These are phyloP conservation scores for Sindora glabra DNA, from an alignment of 306 rosid species.

Conservation along the genomic window DNA sequence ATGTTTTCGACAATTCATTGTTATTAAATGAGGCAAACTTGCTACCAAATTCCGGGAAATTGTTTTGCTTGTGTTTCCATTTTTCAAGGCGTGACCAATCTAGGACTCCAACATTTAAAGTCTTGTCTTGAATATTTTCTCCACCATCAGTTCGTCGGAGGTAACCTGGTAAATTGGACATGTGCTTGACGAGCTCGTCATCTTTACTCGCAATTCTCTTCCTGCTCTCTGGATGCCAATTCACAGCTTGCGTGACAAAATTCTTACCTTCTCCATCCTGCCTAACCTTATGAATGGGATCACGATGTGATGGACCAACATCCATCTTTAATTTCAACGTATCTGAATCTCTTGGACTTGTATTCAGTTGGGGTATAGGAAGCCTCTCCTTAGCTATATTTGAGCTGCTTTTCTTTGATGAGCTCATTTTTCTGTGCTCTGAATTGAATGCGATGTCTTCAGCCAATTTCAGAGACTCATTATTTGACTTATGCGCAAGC, in stretches of 20 bases:
- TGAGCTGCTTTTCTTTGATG: constrained; percentile 32
- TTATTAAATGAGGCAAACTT: constrained; percentile 25
- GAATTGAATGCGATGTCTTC: constrained; percentile 42
- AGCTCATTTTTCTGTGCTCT: constrained; percentile 31
- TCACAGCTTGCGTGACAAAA: constrained; percentile 1
- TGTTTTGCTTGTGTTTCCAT: constrained; percentile 56
- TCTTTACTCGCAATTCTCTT: constrained; percentile 34
- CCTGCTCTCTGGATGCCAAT: constrained; percentile 13
- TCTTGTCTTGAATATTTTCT: constrained; percentile 49
- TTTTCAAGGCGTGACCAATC: constrained; percentile 81
- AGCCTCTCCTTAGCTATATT: constrained; percentile 31
- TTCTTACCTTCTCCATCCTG: constrained; percentile 19
- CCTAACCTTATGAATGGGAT: constrained; percentile 18
- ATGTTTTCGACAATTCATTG: constrained; percentile 19
- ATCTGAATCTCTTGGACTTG: constrained; percentile 17
- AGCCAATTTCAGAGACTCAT: constrained; percentile 27
- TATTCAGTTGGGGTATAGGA: constrained; percentile 21
- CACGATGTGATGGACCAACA: constrained; percentile 22
- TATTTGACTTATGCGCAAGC: constrained; percentile 12
- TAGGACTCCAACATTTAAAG: constrained; percentile 84
- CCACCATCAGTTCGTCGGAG: constrained; percentile 52
- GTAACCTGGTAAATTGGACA: constrained; percentile 78
- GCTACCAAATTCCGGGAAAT: constrained; percentile 24
- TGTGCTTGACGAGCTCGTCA: constrained; percentile 85
- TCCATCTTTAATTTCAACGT: constrained; percentile 25